phyloP scores from a whole-genome alignment of 352 stramenopile genomes.

The Globisporangium barbulae region DNA sequence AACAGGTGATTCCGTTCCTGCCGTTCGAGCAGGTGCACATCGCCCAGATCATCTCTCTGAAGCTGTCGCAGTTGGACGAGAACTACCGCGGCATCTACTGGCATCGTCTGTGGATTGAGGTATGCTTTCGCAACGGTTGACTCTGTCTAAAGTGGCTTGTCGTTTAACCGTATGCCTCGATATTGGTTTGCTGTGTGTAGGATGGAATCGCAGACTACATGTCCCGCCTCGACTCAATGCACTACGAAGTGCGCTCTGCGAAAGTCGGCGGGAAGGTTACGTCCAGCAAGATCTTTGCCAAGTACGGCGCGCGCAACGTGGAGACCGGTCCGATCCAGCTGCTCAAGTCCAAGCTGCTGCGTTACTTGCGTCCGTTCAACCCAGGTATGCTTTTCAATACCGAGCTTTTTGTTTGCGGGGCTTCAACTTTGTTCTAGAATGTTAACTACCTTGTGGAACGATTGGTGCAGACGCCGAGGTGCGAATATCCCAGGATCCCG shows the following conservation, averaged over 20 bases:
- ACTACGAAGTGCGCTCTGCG: conserved; percentile 65
- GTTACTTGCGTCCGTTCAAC: conserved; percentile 72
- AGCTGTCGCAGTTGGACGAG: conserved; percentile 66
- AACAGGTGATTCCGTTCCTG: conserved; percentile 86
- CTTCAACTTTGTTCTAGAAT: neutral
- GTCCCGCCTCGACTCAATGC: conserved; percentile 68
- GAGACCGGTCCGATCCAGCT: conserved; percentile 76
- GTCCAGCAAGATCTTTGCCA: conserved; percentile 72
- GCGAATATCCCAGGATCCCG: conserved; percentile 48
- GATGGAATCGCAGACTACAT: conserved; percentile 61
- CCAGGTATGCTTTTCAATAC: conserved; percentile 27
- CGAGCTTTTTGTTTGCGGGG: neutral
- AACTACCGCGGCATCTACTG: conserved; percentile 79
- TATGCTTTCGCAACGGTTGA: neutral
- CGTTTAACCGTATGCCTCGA: neutral
- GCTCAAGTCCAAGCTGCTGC: conserved; percentile 80
- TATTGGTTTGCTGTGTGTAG: conserved; percentile 17
- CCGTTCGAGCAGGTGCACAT: conserved; percentile 85
- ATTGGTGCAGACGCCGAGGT: conserved; percentile 51
- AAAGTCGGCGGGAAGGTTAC: conserved; percentile 47
- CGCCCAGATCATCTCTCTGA: conserved; percentile 74
- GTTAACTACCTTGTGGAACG: neutral
- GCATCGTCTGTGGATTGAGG: conserved; percentile 71
- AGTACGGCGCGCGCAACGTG: conserved; percentile 79
- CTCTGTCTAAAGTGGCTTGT: neutral